Evolutionary conservation across 768 basidiomycete genomes (phyloP), one percentile per base, ranked within the genome.

Genomic region (Dentipellis sp.): DNA sequence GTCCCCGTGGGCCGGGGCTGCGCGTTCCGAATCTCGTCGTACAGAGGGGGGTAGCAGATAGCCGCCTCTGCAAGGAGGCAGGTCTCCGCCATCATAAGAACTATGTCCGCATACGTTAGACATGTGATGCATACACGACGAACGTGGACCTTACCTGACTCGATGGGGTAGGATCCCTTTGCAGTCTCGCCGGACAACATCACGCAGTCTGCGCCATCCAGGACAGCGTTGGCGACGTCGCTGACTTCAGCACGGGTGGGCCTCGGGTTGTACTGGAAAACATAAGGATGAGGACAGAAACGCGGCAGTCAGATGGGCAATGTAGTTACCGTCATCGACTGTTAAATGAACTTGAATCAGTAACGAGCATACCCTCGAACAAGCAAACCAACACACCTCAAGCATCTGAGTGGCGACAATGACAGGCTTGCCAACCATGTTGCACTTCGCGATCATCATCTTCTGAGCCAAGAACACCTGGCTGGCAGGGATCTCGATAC

Each of bases 391-490:
- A 64, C 75, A 58, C 59, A 88, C 89, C 80, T 98, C 95, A 63
- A 99, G 86, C 95, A 99, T 99, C 72, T 99, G 95, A 12, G 97
- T 99, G 10, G 97, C 97, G 59, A 97, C 94, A 68, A 99, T 98
- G 66, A 91, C 90, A 42, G 97, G 94, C 78, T 99, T 99, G 64
- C 97, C 97, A 54, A 82, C 86, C 66, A 95, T 89, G 78, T 97
- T 97, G 76, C 94, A 97, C 77, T 98, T 98, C 58, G 95, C 84
- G 65, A 98, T 99, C 94, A 99, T 99, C 95, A 98, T 98, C 78
- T 99, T 99, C 72, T 99, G 97, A 8, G 97, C 97, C 65, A 98
- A 78, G 81, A 99, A 99, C 47, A 99, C 97, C 68, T 98, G 97
- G 66, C 88, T 90, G 46, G 97, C 93, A n/a, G 97, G 97, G 64